phyloP scores from a whole-genome alignment of 148 eudicot genomes.

The Amaranthus hypochondriacus region DNA sequence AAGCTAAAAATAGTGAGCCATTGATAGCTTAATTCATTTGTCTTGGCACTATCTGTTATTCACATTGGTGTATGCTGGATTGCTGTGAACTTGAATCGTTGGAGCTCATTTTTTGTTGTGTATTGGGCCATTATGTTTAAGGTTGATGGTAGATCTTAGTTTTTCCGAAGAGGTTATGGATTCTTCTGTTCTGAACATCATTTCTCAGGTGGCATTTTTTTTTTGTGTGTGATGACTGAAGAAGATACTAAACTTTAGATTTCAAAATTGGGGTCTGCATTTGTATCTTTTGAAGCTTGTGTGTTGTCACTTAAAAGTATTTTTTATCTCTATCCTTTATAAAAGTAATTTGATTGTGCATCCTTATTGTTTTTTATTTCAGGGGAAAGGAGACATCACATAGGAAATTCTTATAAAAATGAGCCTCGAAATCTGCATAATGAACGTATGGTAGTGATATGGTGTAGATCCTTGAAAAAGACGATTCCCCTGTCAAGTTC shows the following conservation, averaged over 20 bases:
- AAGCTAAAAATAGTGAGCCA: too few species aligned
- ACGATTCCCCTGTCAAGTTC: constrained; percentile 58
- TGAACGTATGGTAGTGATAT: constrained; percentile 55
- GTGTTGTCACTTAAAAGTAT: background rate
- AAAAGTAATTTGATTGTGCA: background rate
- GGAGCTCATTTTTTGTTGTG: background rate
- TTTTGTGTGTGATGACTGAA: too few species aligned
- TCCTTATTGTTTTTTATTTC: constrained; percentile 8
- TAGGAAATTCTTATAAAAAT: constrained; percentile 9
- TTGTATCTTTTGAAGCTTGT: background rate
- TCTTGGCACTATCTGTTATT: too few species aligned
- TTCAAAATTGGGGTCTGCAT: too few species aligned
- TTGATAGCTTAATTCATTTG: too few species aligned
- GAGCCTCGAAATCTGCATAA: constrained; percentile 65
- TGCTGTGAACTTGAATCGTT: background rate
- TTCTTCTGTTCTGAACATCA: background rate
- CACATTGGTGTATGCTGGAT: too few species aligned
- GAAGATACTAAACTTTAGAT: too few species aligned
- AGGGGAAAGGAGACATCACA: constrained; percentile 33
- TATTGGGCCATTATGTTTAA: background rate
- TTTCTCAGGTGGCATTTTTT: too few species aligned
- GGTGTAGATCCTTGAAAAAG: constrained; percentile 64
- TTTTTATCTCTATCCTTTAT: background rate
- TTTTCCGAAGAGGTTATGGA: background rate
- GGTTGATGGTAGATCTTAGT: background rate